Percentiles rank a stretch among this genome's conserved stretches.
Conservation (phyloP, 2,329 filamentous ascomycete species). For the Trichoderma hamatum region DNA sequence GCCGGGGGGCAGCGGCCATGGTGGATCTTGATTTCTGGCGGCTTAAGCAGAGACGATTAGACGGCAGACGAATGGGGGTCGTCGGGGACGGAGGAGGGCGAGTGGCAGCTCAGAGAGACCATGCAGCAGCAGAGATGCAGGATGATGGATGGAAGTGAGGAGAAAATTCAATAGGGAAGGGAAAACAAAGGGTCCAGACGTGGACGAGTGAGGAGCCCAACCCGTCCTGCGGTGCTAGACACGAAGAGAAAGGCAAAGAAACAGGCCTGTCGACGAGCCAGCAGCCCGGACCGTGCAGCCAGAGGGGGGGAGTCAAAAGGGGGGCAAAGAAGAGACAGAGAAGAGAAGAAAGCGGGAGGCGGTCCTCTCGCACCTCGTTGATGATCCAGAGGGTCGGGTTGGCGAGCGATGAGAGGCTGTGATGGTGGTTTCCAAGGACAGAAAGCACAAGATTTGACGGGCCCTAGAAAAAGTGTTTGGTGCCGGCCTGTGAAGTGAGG, state of each 20-base stretch:
- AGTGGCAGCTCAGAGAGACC: constrained; percentile 35
- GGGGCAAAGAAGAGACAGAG: background rate
- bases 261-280: constrained; percentile 20
- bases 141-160: constrained; percentile 10
- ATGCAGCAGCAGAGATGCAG: constrained; percentile 34
- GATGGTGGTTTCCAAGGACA: constrained; percentile 34
- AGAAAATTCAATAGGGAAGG: constrained; percentile 11
- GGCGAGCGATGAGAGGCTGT: constrained; percentile 33
- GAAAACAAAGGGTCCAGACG: constrained; percentile 20
- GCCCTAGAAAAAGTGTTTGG: constrained; percentile 28
- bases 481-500: constrained; percentile 25
- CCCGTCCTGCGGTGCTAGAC: constrained; percentile 33
- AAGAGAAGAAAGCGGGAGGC: constrained; percentile 22
- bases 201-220: constrained; percentile 27
- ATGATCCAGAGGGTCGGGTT: constrained; percentile 26
- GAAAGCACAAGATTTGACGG: constrained; percentile 36
- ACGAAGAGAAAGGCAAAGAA: constrained; percentile 28
- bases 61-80: constrained; percentile 37
- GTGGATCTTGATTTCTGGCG: constrained; percentile 30
- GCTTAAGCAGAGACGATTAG: constrained; percentile 34
- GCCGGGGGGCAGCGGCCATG: constrained; percentile 52
- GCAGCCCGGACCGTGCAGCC: constrained; percentile 10
- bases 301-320: background rate
- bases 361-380: constrained; percentile 26
- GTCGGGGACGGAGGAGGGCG: constrained; percentile 36